A percentile compares a stretch with the other conserved stretches of the same genome.
phyloP scores from a whole-genome alignment of 2,329 filamentous ascomycete species.

The Corynespora cassiicola region DNA sequence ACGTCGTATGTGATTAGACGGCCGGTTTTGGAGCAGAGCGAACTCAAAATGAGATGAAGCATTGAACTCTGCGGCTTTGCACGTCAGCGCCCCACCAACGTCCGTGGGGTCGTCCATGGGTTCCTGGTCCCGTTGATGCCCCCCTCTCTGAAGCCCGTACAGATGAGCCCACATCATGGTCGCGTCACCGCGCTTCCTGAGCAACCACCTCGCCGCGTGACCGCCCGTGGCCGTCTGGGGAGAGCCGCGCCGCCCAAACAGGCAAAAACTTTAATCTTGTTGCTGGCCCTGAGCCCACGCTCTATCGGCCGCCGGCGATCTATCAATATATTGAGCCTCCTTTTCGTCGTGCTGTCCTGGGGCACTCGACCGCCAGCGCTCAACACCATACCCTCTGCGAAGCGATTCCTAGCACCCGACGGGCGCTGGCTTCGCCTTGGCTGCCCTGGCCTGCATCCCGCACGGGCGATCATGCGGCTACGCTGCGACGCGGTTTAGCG shows the following conservation, averaged over 20 bases:
- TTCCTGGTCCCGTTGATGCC: no score
- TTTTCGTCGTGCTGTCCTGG: no score
- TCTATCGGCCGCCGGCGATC: no score
- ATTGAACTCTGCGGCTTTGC: constrained; percentile 8
- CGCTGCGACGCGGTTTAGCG: constrained; percentile 3
- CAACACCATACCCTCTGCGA: no score
- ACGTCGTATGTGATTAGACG: constrained; percentile 9
- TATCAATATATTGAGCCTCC: no score
- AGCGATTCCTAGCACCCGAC: no score
- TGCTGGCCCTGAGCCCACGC: no score
- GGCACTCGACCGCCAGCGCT: no score
- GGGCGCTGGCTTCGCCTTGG: no score
- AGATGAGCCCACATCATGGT: constrained; percentile 2
- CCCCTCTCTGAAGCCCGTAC: constrained; percentile 1
- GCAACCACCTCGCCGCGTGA: neutral
- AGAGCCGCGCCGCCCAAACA: no score
- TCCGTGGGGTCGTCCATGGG: constrained; percentile 9
- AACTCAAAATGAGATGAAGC: constrained; percentile 15
- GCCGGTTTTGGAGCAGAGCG: constrained; percentile 4
- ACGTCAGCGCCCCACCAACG: constrained; percentile 15
- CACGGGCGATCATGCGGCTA: constrained; percentile 9
- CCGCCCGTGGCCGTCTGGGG: neutral
- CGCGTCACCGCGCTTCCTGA: constrained; percentile 1
- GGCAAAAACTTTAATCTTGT: no score
- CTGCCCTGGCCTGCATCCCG: neutral